phyloP scores from a whole-genome alignment of 1,139 yeast species.

The Suhomyces bokatorum region DNA sequence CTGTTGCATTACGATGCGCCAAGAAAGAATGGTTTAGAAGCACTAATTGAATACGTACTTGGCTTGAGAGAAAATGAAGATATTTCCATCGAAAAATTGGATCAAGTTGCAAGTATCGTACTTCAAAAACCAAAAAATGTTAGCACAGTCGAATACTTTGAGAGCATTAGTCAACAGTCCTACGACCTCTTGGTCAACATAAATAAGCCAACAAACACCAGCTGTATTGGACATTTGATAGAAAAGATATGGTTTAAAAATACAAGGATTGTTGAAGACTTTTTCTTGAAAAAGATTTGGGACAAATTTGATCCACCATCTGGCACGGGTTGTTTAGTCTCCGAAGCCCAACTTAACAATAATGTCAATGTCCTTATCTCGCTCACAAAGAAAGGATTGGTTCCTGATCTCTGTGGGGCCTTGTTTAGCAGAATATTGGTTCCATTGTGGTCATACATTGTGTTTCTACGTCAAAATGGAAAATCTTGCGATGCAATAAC shows the following conservation, averaged over 20 bases:
- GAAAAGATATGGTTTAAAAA: slow-evolving; percentile 56
- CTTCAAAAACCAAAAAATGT: slow-evolving; percentile 59
- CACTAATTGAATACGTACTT: slow-evolving; percentile 72
- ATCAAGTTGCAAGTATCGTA: slow-evolving; percentile 62
- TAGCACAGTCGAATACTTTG: slow-evolving; percentile 51
- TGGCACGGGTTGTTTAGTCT: slow-evolving; percentile 28
- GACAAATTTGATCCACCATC: slow-evolving; percentile 37
- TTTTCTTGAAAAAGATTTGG: slow-evolving; percentile 56
- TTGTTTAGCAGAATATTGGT: slow-evolving; percentile 48
- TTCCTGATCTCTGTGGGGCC: slow-evolving; percentile 41
- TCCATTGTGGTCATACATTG: slow-evolving; percentile 62
- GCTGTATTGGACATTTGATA: slow-evolving; percentile 58
- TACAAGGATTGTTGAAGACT: slow-evolving; percentile 55
- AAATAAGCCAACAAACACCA: slow-evolving; percentile 60
- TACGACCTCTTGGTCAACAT: slow-evolving; percentile 57
- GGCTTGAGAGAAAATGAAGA: slow-evolving; percentile 77
- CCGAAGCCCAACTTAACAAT: slow-evolving; percentile 58
- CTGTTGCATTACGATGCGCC: slow-evolving; percentile 55
- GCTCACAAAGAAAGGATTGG: slow-evolving; percentile 52
- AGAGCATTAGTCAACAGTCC: slow-evolving; percentile 57
- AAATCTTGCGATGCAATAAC: slow-evolving; percentile 46
- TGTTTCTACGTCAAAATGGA: slow-evolving; percentile 44
- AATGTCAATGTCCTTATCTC: slow-evolving; percentile 66
- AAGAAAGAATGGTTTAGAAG: slow-evolving; percentile 60
- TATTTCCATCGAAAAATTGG: slow-evolving; percentile 62